A percentile compares a stretch with the other conserved stretches of the same genome.
Conservation (phyloP, 257 asterid species). For the Datura wrightii region DNA sequence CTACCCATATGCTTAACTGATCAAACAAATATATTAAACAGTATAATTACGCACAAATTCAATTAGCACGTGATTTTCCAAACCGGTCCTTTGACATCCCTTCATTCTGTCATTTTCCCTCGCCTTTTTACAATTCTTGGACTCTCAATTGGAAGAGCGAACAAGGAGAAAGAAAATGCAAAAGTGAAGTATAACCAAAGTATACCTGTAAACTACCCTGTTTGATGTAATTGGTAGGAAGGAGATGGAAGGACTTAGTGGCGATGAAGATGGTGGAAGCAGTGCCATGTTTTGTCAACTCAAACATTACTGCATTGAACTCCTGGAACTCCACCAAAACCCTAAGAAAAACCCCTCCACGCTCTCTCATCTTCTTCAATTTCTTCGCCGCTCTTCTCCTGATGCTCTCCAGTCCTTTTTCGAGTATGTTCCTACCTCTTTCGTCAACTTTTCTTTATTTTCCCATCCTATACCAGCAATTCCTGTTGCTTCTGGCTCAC, state of each 20-base stretch:
- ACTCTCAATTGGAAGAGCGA: too few species aligned
- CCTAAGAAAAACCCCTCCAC: slow-evolving; percentile 50
- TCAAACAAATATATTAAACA: too few species aligned
- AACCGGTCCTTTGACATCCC: too few species aligned
- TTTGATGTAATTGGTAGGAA: background rate
- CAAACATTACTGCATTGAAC: slow-evolving; percentile 59
- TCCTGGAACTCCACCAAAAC: slow-evolving; percentile 67
- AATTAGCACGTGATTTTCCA: too few species aligned
- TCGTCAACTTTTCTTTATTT: background rate
- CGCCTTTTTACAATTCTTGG: too few species aligned
- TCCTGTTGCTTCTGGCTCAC: background rate
- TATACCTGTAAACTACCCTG: too few species aligned
- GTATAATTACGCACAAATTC: too few species aligned
- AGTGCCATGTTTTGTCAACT: slow-evolving; percentile 59
- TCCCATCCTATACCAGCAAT: background rate
- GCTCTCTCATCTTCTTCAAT: slow-evolving; percentile 58
- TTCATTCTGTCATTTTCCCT: too few species aligned
- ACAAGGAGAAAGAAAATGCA: too few species aligned
- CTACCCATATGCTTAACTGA: too few species aligned
- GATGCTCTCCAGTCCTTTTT: slow-evolving; percentile 65
- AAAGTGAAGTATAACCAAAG: too few species aligned
- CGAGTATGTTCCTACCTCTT: slow-evolving; percentile 58
- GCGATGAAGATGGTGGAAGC: slow-evolving; percentile 40
- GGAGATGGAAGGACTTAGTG: slow-evolving; percentile 32
- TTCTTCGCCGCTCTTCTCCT: slow-evolving; percentile 63